Evolutionary conservation across 176 grass and related monocot species (phyloP).

Genomic region (Carex cristatella): DNA sequence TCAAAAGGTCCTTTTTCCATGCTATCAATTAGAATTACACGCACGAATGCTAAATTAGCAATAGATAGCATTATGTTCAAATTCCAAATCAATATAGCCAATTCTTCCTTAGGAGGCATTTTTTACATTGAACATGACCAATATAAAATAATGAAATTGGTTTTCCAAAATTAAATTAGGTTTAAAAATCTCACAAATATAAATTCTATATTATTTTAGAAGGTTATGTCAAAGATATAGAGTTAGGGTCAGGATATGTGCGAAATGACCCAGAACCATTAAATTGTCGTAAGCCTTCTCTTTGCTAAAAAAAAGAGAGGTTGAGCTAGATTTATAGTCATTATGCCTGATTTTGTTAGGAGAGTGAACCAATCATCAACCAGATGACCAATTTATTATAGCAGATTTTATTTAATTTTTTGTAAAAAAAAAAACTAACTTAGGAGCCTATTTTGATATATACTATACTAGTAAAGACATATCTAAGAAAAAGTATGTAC

Average conservation of each 20-base stretch:
- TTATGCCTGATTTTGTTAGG: not conserved
- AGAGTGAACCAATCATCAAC: not conserved
- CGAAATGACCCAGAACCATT: not conserved
- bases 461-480: not conserved
- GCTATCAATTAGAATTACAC: not conserved
- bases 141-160: not conserved
- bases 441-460: not conserved
- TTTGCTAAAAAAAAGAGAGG: not conserved
- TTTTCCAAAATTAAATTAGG: not conserved
- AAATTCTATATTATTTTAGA: not conserved
- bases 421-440: too few relatives aligned
- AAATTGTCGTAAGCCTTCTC: not conserved
- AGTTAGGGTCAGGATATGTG: not conserved
- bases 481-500: not conserved
- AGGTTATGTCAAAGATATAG: not conserved
- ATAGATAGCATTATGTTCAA: not conserved
- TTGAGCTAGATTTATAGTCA: not conserved
- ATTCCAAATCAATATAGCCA: not conserved
- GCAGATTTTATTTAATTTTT: too few relatives aligned
- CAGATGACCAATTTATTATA: too few relatives aligned
- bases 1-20: not conserved
- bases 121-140: not conserved
- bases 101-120: not conserved
- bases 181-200: not conserved
- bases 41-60: not conserved